A percentile compares a stretch with the other conserved stretches of the same genome.
phyloP scores from a whole-genome alignment of 2,329 filamentous ascomycete species.

The Xylaria sp. region DNA sequence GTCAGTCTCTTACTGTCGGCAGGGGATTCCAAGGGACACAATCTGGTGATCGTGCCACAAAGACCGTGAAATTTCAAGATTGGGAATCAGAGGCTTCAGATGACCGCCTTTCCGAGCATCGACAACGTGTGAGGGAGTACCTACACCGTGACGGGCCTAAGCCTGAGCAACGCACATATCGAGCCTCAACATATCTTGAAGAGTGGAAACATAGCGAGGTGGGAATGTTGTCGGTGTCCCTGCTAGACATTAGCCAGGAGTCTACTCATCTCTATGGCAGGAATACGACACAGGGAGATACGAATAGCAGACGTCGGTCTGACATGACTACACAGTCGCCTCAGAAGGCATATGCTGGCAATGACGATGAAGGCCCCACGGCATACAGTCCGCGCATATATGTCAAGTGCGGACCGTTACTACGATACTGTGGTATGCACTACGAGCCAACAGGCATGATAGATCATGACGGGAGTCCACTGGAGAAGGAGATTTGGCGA shows the following conservation, averaged over 20 bases:
- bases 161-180: slow-evolving; percentile 53
- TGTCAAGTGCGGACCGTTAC: slow-evolving; percentile 81
- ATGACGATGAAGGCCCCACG: slow-evolving; percentile 58
- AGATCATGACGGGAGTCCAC: slow-evolving; percentile 32
- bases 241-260: slow-evolving; percentile 54
- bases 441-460: slow-evolving; percentile 46
- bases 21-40: slow-evolving; percentile 12
- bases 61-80: slow-evolving; percentile 33
- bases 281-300: slow-evolving; percentile 33
- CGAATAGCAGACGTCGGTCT: slow-evolving; percentile 42
- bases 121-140: slow-evolving; percentile 26
- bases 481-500: slow-evolving; percentile 77
- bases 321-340: slow-evolving; percentile 45
- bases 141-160: slow-evolving; percentile 32
- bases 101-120: slow-evolving; percentile 25
- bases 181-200: slow-evolving; percentile 55
- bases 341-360: slow-evolving; percentile 60
- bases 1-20: slow-evolving; percentile 5
- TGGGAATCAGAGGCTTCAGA: slow-evolving; percentile 18
- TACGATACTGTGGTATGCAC: slow-evolving; percentile 83
- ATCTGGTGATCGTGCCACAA: slow-evolving; percentile 18
- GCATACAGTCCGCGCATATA: slow-evolving; percentile 79
- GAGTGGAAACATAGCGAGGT: slow-evolving; percentile 68
- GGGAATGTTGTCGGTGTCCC: slow-evolving; percentile 51
- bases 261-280: slow-evolving; percentile 38